Conservation (phyloP, 2,329 filamentous ascomycete species). For the Cladosporium sp. region DNA sequence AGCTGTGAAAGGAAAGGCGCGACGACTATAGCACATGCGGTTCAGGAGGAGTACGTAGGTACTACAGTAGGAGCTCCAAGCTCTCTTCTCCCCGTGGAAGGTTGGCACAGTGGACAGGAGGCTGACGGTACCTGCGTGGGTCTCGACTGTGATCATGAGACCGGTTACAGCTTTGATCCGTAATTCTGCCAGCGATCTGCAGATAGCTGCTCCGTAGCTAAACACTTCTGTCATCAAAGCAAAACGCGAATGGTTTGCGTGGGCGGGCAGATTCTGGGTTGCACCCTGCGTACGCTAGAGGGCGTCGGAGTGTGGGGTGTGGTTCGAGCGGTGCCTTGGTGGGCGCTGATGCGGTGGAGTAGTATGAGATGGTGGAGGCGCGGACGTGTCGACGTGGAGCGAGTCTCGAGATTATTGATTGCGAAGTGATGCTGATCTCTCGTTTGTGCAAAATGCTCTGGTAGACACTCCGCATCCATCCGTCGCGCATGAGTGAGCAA, state of each 20-base stretch:
- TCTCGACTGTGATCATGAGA: conserved; percentile 17
- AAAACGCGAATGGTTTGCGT: conserved; percentile 1
- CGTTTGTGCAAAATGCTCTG: background rate
- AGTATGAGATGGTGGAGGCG: background rate
- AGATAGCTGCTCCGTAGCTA: conserved; percentile 9
- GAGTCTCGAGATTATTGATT: background rate
- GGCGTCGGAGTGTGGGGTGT: conserved; percentile 4
- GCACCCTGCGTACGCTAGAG: conserved; percentile 13
- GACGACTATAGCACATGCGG: conserved; percentile 1
- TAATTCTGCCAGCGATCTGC: conserved; percentile 15
- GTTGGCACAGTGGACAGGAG: background rate
- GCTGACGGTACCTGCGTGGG: conserved; percentile 17
- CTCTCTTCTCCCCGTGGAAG: background rate
- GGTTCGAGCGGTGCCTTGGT: conserved; percentile 5
- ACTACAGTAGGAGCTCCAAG: background rate
- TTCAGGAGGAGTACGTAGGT: background rate
- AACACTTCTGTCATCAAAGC: conserved; percentile 7
- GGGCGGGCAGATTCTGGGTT: conserved; percentile 15
- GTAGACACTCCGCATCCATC: conserved; percentile 1
- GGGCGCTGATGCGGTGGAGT: background rate
- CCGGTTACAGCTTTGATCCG: background rate
- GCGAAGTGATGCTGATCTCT: background rate
- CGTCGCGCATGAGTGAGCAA: conserved; percentile 11
- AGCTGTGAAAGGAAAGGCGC: background rate
- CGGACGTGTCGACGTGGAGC: conserved; percentile 5